Conservation (phyloP, 108 stramenopile genomes). For the Chaetoceros muelleri region DNA sequence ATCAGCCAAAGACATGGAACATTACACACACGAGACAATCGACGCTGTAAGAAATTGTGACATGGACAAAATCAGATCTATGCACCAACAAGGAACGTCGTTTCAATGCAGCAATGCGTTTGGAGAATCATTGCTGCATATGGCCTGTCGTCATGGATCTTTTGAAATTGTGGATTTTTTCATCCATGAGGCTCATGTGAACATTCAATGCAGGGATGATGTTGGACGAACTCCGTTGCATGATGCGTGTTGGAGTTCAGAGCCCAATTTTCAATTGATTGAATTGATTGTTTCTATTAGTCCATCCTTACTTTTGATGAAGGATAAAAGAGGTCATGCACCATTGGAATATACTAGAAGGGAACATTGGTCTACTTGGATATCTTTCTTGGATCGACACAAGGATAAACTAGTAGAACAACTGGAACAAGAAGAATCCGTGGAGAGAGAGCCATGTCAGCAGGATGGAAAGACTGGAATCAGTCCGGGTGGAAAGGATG, state of each 20-base stretch:
- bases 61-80: slow-evolving; percentile 28
- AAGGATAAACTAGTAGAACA: background rate
- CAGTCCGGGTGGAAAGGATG: too few species aligned
- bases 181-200: slow-evolving; percentile 22
- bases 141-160: slow-evolving; percentile 44
- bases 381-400: background rate
- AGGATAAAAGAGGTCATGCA: slow-evolving; percentile 29
- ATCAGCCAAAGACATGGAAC: background rate
- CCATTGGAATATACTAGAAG: slow-evolving; percentile 26
- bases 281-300: slow-evolving; percentile 16
- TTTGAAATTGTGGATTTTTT: slow-evolving; percentile 28
- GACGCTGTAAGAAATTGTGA: slow-evolving; percentile 47
- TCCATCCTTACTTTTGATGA: slow-evolving; percentile 24
- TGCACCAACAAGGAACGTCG: slow-evolving; percentile 14
- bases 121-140: slow-evolving; percentile 54
- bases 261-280: slow-evolving; percentile 27
- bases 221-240: slow-evolving; percentile 47
- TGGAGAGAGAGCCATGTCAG: background rate
- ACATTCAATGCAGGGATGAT: slow-evolving; percentile 28
- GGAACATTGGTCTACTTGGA: slow-evolving; percentile 18
- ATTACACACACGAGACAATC: slow-evolving; percentile 29
- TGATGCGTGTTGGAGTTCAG: slow-evolving; percentile 49
- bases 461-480: too few species aligned
- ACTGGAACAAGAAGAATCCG: background rate
- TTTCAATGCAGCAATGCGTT: slow-evolving; percentile 46